Percentiles rank a stretch among this genome's conserved stretches.
phyloP scores from a whole-genome alignment of 1,284 basidiomycete species.

The Moesziomyces globuligerus region DNA sequence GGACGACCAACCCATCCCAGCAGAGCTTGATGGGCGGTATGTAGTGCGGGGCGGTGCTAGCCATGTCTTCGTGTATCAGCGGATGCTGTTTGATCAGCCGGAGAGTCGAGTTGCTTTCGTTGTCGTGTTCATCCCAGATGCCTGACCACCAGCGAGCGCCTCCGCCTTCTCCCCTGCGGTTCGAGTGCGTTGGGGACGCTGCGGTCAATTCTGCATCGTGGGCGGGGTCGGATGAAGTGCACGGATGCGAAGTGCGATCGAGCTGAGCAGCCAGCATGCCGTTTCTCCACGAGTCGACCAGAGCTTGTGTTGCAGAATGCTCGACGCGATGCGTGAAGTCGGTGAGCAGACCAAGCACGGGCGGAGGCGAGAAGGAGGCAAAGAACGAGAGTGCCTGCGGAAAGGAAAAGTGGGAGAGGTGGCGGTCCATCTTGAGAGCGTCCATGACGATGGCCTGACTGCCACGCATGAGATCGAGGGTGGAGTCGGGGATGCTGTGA shows the following conservation, averaged over 20 bases:
- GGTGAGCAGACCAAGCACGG: constrained; percentile 53
- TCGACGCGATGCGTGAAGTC: constrained; percentile 62
- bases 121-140: constrained; percentile 52
- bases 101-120: constrained; percentile 28
- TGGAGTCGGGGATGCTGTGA: constrained; percentile 50
- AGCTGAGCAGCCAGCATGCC: constrained; percentile 37
- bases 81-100: background rate
- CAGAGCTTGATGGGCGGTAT: constrained; percentile 52
- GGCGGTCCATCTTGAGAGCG: constrained; percentile 58
- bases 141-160: constrained; percentile 49
- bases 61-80: constrained; percentile 1
- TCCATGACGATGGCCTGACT: constrained; percentile 58
- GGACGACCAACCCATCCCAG: constrained; percentile 53
- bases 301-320: constrained; percentile 45
- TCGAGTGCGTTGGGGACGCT: background rate
- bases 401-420: constrained; percentile 60
- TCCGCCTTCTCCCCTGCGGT: constrained; percentile 39
- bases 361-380: constrained; percentile 27
- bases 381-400: constrained; percentile 54
- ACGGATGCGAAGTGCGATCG: background rate
- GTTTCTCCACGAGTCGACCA: constrained; percentile 32
- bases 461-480: constrained; percentile 44
- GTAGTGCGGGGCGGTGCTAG: constrained; percentile 1
- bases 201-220: too few species aligned
- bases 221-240: too few species aligned